Evolutionary conservation across 768 basidiomycete species (phyloP).

Genomic region (Suillus luteus): DNA sequence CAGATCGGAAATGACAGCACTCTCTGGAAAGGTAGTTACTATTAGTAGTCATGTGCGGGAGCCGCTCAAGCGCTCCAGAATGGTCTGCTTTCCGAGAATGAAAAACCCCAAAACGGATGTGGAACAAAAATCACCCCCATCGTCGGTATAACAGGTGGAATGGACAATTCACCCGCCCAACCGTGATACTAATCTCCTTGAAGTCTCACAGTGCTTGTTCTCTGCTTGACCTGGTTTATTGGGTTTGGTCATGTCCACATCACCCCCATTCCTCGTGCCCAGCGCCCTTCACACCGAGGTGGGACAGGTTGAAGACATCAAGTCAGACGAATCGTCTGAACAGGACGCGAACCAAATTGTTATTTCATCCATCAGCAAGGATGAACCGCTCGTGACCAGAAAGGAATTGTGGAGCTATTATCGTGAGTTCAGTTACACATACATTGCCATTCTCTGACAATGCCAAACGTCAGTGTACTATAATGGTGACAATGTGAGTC

Average conservation of each 20-base stretch:
- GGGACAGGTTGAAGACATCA: conserved; percentile 15
- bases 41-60: too few relatives aligned
- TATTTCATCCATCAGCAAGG: conserved; percentile 43
- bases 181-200: neutral
- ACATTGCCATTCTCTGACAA: neutral
- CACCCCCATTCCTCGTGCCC: conserved; percentile 5
- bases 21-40: neutral
- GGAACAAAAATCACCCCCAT: neutral
- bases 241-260: conserved; percentile 18
- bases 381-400: conserved; percentile 72
- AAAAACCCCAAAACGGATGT: neutral
- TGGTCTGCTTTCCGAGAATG: neutral
- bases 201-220: neutral
- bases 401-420: conserved; percentile 83
- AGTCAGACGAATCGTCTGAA: conserved; percentile 13
- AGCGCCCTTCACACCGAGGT: conserved; percentile 9
- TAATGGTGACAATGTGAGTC: conserved; percentile 75
- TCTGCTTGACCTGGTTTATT: neutral
- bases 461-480: conserved; percentile 58
- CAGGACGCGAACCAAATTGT: conserved; percentile 26
- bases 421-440: conserved; percentile 42
- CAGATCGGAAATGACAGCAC: neutral
- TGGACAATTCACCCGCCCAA: too few relatives aligned
- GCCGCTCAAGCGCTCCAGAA: neutral
- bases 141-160: too few relatives aligned